Percentiles rank a stretch among this genome's conserved stretches.
phyloP scores from a whole-genome alignment of 441 rosid genomes.

The Populus trichocarpa region DNA sequence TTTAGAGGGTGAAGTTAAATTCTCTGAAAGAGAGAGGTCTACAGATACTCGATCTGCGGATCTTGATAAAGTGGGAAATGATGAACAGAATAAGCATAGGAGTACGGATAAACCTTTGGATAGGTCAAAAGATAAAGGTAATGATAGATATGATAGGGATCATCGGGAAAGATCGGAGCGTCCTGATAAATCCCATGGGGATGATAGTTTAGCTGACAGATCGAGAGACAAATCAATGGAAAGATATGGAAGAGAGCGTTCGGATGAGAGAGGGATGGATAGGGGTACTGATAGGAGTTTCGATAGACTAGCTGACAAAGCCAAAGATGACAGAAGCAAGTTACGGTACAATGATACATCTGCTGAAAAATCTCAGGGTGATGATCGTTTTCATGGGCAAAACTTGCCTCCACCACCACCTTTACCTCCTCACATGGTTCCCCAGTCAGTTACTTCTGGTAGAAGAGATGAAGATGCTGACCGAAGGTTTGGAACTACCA shows the following conservation, averaged over 20 bases:
- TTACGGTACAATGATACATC: conserved; percentile 56
- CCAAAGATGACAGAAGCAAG: conserved; percentile 81
- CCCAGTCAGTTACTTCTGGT: conserved; percentile 71
- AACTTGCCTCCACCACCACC: conserved; percentile 99
- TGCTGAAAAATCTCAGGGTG: conserved; percentile 59
- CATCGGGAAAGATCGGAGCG: conserved; percentile 83
- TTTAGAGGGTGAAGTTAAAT: conserved; percentile 55
- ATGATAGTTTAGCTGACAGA: conserved; percentile 61
- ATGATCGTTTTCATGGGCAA: conserved; percentile 87
- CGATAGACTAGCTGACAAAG: conserved; percentile 60
- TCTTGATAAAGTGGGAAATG: conserved; percentile 53
- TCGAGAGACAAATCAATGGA: conserved; percentile 86
- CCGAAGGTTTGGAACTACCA: conserved; percentile 64
- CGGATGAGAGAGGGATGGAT: conserved; percentile 77
- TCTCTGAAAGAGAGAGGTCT: conserved; percentile 69
- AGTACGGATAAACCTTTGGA: conserved; percentile 58
- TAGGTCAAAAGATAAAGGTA: conserved; percentile 76
- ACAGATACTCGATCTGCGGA: conserved; percentile 58
- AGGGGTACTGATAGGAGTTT: conserved; percentile 62
- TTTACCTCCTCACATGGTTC: conserved; percentile 81
- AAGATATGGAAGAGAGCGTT: conserved; percentile 89
- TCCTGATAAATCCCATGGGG: conserved; percentile 70
- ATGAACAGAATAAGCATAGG: conserved; percentile 63
- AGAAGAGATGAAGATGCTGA: conserved; percentile 87
- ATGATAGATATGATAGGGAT: conserved; percentile 83